A percentile compares a stretch with the other conserved stretches of the same genome.
phyloP scores from a whole-genome alignment of 2,329 filamentous ascomycete species.

The Teratosphaeria epicoccoides region DNA sequence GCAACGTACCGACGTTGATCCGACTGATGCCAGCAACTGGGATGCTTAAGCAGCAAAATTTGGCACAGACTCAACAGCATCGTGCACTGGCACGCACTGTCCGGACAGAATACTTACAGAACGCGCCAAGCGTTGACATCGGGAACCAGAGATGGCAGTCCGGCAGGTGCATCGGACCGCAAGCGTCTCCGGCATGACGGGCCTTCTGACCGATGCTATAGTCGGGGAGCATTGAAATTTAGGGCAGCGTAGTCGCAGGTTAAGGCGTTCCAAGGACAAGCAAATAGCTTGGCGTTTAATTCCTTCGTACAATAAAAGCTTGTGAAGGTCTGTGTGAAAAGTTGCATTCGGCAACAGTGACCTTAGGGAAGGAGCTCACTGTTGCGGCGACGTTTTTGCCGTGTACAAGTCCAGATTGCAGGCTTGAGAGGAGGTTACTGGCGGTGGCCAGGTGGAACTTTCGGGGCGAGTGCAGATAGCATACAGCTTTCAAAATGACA shows the following conservation, averaged over 20 bases:
- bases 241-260: background rate
- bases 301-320: background rate
- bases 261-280: background rate
- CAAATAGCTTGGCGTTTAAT: background rate
- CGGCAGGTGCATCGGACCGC: background rate
- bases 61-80: background rate
- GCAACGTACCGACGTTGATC: constrained; percentile 13
- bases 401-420: background rate
- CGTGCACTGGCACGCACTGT: background rate
- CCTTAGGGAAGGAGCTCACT: background rate
- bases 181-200: background rate
- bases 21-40: constrained; percentile 17
- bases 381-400: background rate
- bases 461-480: background rate
- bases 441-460: background rate
- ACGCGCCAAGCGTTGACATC: background rate
- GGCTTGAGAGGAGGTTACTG: background rate
- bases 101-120: background rate
- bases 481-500: background rate
- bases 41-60: constrained; percentile 9
- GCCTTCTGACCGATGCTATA: background rate
- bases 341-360: background rate
- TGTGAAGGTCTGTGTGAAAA: background rate
- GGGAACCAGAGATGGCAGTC: too few species aligned
- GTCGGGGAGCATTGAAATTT: background rate